Evolutionary conservation across 805 yeast genomes (phyloP).

Genomic region (Kluyveromyces lactis): DNA sequence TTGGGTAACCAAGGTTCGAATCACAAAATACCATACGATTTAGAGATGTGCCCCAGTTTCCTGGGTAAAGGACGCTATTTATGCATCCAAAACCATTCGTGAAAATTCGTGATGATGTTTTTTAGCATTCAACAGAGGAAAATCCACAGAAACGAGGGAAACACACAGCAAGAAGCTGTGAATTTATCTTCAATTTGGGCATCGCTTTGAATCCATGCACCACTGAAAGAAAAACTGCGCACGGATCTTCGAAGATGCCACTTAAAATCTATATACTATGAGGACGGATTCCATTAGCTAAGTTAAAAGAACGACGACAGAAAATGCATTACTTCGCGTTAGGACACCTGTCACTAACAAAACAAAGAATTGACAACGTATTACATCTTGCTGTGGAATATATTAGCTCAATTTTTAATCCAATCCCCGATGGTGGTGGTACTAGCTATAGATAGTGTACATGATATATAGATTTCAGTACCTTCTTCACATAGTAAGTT

Average conservation of each 20-base stretch:
- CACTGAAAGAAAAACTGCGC: conserved; percentile 28
- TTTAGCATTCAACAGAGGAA: not conserved
- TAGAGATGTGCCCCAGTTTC: too few relatives aligned
- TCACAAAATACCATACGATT: too few relatives aligned
- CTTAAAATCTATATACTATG: not conserved
- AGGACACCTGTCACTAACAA: not conserved
- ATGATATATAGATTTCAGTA: too few relatives aligned
- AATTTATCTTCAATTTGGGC: conserved; percentile 27
- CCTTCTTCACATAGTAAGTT: too few relatives aligned
- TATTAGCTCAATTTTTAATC: too few relatives aligned
- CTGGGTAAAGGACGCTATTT: too few relatives aligned
- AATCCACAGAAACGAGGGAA: not conserved
- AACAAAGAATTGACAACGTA: too few relatives aligned
- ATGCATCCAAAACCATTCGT: not conserved
- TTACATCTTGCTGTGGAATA: too few relatives aligned
- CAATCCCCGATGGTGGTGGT: too few relatives aligned
- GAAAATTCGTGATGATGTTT: not conserved
- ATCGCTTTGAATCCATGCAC: conserved; percentile 40
- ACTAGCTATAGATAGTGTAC: too few relatives aligned
- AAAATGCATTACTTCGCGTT: not conserved
- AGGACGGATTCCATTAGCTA: conserved; percentile 4
- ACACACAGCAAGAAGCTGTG: not conserved
- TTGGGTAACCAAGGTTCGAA: too few relatives aligned
- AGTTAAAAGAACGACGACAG: not conserved
- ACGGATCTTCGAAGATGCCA: conserved; percentile 42